Evolutionary conservation across 352 stramenopile species (phyloP).

Genomic region (Globisporangium orthogonon): DNA sequence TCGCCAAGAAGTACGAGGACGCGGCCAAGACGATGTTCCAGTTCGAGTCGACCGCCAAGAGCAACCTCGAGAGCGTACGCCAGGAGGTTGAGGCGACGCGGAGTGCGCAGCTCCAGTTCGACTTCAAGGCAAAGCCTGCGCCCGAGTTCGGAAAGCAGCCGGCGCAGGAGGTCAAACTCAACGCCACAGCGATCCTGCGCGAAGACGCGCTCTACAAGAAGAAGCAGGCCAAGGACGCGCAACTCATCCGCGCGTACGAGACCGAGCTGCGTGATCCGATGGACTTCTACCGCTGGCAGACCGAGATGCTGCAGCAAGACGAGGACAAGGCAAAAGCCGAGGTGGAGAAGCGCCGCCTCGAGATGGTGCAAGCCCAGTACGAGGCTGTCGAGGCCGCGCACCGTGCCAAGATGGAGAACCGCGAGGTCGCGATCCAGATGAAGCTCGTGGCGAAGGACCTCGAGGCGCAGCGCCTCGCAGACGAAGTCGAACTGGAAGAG

Average conservation of each 20-base stretch:
- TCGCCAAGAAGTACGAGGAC: slow-evolving; percentile 72
- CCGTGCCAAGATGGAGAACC: slow-evolving; percentile 68
- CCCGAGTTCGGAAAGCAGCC: slow-evolving; percentile 24
- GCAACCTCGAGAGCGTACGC: slow-evolving; percentile 61
- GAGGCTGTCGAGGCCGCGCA: slow-evolving; percentile 71
- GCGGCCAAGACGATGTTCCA: slow-evolving; percentile 59
- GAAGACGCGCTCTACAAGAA: slow-evolving; percentile 91
- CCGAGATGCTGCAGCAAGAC: slow-evolving; percentile 78
- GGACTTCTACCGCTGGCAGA: slow-evolving; percentile 90
- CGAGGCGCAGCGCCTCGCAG: slow-evolving; percentile 49
- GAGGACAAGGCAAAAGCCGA: slow-evolving; percentile 54
- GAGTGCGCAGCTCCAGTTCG: slow-evolving; percentile 47
- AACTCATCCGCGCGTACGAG: slow-evolving; percentile 85
- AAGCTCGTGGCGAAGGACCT: slow-evolving; percentile 68
- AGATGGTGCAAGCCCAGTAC: slow-evolving; percentile 80
- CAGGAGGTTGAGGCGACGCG: slow-evolving; percentile 65
- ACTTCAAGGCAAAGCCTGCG: slow-evolving; percentile 75
- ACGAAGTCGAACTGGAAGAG: slow-evolving; percentile 46
- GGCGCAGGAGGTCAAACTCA: slow-evolving; percentile 75
- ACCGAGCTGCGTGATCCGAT: slow-evolving; percentile 85
- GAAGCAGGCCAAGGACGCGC: slow-evolving; percentile 88
- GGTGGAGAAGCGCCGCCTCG: slow-evolving; percentile 70
- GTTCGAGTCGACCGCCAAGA: slow-evolving; percentile 69
- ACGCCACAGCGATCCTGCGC: slow-evolving; percentile 83
- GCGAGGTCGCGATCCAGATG: slow-evolving; percentile 71